Evolutionary conservation across 2,329 filamentous ascomycete genomes (phyloP).

Genomic region (Dothideomycetidae sp.): DNA sequence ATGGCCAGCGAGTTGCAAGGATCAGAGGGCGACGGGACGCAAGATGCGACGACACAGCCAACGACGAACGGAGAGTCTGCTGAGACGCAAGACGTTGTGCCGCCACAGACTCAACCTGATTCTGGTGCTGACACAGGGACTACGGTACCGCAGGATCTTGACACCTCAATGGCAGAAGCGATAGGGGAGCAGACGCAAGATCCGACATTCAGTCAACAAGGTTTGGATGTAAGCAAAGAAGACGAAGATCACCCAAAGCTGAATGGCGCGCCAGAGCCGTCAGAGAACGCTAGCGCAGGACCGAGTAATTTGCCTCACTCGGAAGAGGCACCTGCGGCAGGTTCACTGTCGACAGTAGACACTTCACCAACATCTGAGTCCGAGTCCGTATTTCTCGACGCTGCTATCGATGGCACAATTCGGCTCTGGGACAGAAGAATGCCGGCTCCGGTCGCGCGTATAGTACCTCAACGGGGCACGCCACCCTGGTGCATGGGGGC

Average conservation of each 20-base stretch:
- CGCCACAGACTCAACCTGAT: not conserved
- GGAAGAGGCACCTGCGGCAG: constrained; percentile 27
- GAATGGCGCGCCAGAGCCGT: not conserved
- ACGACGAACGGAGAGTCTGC: constrained; percentile 17
- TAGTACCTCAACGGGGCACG: constrained; percentile 56
- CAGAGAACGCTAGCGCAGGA: not conserved
- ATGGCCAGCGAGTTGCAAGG: constrained; percentile 44
- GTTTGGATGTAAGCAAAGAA: not conserved
- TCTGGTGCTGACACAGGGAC: not conserved
- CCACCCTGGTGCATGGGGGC: constrained; percentile 97
- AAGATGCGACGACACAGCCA: not conserved
- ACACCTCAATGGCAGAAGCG: constrained; percentile 1
- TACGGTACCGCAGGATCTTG: not conserved
- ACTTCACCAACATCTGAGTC: constrained; percentile 36
- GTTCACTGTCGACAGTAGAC: constrained; percentile 17
- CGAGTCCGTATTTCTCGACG: constrained; percentile 72
- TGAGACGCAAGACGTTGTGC: constrained; percentile 2
- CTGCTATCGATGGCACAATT: constrained; percentile 73
- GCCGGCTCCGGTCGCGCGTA: constrained; percentile 61
- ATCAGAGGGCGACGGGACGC: constrained; percentile 22
- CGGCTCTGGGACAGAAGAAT: constrained; percentile 87
- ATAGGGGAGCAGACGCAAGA: no score
- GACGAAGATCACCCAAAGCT: constrained; percentile 6
- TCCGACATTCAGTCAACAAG: no score
- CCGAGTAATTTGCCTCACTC: constrained; percentile 38